Evolutionary conservation across 495 filamentous ascomycete genomes (phyloP), one percentile per base, ranked within the genome.

Genomic region (Parachaetomium inaequale): DNA sequence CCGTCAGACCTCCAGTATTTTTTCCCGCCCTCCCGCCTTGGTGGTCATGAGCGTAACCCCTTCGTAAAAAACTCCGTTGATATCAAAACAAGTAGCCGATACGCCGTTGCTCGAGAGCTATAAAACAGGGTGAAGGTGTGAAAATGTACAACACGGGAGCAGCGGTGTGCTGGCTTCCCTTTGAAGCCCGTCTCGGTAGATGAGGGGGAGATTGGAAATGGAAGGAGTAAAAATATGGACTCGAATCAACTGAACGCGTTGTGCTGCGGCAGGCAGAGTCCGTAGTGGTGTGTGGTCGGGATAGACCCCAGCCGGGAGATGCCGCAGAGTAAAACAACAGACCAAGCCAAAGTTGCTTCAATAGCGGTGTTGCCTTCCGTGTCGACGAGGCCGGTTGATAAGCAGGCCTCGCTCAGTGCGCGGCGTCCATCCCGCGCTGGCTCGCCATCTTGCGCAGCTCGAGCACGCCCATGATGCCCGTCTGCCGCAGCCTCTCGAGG

Each of bases 401-500:
- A 23, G 32, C 10, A 25, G 3, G 28, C 23, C 12, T 38, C 50
- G 11, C 38, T 56, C 52, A 56, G 15, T 23, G 43, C 38, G 63
- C 67, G 34, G 62, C 61, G 31, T 72, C 65, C 59, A 68, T 54
- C 51, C 55, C 59, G 10, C 72, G 58, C 62, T 74, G 67, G 51
- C 67, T 61, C 17, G 70, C 66, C 64, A 67, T 67, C 58, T 88
- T 81, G 86, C 93, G 89, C 29, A 90, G 89, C 72, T 96, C 93
- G 19, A 97, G 88, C 21, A 85, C 90, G 28, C 93, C 88, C 42
- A 97, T 84, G 12, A 96, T 90, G 14, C 92, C 90, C 56, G 79
- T 81, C 64, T 81, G 79, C 58, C 94, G 84, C 64, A 98, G 71
- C 38, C 94, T 83, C 74, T 95, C 90, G 26, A 99, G 80, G 17